Evolutionary conservation across 2,329 filamentous ascomycete species (phyloP), one percentile per base, ranked within the genome.

Genomic region (Penicillium sp.): DNA sequence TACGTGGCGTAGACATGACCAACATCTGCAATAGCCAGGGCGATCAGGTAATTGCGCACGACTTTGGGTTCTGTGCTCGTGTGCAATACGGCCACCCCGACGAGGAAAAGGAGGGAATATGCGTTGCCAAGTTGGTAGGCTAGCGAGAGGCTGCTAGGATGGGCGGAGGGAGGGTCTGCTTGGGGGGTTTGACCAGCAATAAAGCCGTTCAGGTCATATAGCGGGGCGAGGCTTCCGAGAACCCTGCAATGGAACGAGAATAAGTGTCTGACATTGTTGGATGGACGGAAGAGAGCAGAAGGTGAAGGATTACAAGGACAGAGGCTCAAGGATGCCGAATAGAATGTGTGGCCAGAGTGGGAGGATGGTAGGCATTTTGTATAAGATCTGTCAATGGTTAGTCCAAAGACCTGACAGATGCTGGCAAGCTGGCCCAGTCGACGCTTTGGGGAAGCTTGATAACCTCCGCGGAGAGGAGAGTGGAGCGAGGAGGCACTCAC

Each of bases 91-190:
- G 83, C 87, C 7, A 90, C 71, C 3, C 86, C 89, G 4, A 91
- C 73, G 59, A 91, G 78, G 62, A 84, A 86, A 52, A 91, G 79
- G 13, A 92, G 80, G 0, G 88, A 82, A 68, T 91, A 92, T 22
- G 87, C 73, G 68, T 92, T 92, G 48, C 87, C 89, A 16, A 92
- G 81, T 76, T 92, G 88, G 67, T 85, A 81, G 49, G 87, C 84
- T 30, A 91, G 76, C n/a, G 88, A 79, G 45, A 83, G 79, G 63
- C 81, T 80, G 66, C 73, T 75, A 5, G 73, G 72, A 35, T 76
- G 74, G 30, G 69, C 59, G 14, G 64, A 52, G 1, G 68, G 60
- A 14, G 78, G 57, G 10, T 75, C 43, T 11, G 69, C 68, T 49
- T 73, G 68, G 6, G 84, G 82, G 42, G 87, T 80, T 72, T 91